Evolutionary conservation across 2,329 filamentous ascomycete species (phyloP), one percentile per base, ranked within the genome.

Genomic region (Teratosphaeriaceae sp.): DNA sequence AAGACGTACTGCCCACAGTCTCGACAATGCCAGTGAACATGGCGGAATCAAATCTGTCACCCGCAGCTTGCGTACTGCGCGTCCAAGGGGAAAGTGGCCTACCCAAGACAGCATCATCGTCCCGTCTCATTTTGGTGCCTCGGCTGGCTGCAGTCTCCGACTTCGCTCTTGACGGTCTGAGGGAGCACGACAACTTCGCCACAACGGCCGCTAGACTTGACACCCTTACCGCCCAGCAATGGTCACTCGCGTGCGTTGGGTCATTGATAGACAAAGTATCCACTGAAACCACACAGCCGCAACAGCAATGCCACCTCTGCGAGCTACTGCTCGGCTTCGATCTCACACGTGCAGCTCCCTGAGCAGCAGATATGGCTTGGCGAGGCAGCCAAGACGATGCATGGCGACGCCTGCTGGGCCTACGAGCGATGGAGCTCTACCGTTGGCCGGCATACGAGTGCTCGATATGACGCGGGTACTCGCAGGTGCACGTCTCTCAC

Each of bases 21-120:
- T 95, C 88, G 42, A 95, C 86, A 49, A 95, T 85, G 55, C 92
- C 92, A 45, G 92, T 97, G 62, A 98, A 97, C 92, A 98, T 97
- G 11, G 13, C 29, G 48, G 49, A n/a, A n/a, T n/a, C n/a, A n/a
- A n/a, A n/a, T n/a, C n/a, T n/a, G n/a, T n/a, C n/a, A n/a, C n/a
- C n/a, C n/a, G n/a, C n/a, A n/a, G n/a, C n/a, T n/a, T n/a, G n/a
- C n/a, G n/a, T n/a, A n/a, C n/a, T n/a, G n/a, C n/a, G n/a, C n/a
- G n/a, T n/a, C n/a, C n/a, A n/a, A n/a, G n/a, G n/a, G n/a, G n/a
- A n/a, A n/a, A n/a, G n/a, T n/a, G n/a, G n/a, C n/a, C n/a, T n/a
- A n/a, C n/a, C n/a, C n/a, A n/a, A n/a, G n/a, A n/a, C n/a, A n/a
- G n/a, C n/a, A n/a, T n/a, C n/a, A n/a, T n/a, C n/a, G n/a, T n/a